A percentile compares a stretch with the other conserved stretches of the same genome.
These are phyloP conservation scores for Psidium friedrichsthalianum DNA, from an alignment of 345 rosid species.

Conservation along the genomic window DNA sequence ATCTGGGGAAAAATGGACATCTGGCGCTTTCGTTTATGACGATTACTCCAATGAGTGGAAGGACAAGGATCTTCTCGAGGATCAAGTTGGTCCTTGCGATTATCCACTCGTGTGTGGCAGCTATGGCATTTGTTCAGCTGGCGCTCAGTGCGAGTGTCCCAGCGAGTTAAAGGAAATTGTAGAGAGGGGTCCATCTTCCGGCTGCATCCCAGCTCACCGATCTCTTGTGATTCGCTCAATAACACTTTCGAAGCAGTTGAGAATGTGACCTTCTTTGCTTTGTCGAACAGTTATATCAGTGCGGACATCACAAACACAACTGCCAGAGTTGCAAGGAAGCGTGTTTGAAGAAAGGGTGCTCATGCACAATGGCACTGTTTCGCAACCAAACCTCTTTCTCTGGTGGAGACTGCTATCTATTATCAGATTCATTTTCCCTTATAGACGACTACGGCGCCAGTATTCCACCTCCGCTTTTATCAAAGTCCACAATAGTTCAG, in stretches of 20 bases:
- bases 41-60: fast-evolving
- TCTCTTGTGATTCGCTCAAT: background rate
- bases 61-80: background rate
- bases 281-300: background rate
- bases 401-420: background rate
- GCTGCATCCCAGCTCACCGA: background rate
- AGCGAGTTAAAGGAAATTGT: fast-evolving
- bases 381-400: background rate
- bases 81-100: background rate
- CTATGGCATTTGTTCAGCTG: background rate
- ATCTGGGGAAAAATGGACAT: fast-evolving
- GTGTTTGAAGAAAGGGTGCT: background rate
- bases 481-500: background rate
- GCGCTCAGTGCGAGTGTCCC: background rate
- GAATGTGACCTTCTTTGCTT: background rate
- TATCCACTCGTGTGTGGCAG: background rate
- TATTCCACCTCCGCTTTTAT: background rate
- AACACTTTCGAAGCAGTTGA: background rate
- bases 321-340: background rate
- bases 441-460: fast-evolving
- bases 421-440: background rate
- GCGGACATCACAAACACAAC: background rate
- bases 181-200: fast-evolving
- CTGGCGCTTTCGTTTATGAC: fast-evolving
- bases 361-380: background rate